Percentiles rank a stretch among this genome's conserved stretches.
phyloP scores from a whole-genome alignment of 148 eudicot species.

The Amaranthus cruentus region DNA sequence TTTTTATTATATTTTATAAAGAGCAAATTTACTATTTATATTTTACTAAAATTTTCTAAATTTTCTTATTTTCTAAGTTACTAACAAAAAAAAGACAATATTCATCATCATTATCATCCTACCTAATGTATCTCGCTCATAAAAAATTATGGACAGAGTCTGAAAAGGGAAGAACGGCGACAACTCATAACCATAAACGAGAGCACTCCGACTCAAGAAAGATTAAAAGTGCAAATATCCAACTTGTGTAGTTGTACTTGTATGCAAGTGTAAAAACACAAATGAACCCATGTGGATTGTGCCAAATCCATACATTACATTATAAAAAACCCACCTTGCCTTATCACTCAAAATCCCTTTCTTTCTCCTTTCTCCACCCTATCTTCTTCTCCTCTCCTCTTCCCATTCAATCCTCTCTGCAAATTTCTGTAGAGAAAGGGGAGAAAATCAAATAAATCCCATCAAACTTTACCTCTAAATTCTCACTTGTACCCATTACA shows the following conservation, averaged over 20 bases:
- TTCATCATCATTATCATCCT: too few relatives aligned
- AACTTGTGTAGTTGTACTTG: neutral
- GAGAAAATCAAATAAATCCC: neutral
- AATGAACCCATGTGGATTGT: constrained; percentile 35
- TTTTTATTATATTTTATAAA: too few relatives aligned
- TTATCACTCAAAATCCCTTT: constrained; percentile 18
- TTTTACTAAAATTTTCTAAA: too few relatives aligned
- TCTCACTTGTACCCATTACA: neutral
- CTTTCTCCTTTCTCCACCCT: constrained; percentile 11
- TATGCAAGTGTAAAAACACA: constrained; percentile 3
- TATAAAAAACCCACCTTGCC: constrained; percentile 25
- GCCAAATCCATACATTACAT: constrained; percentile 36
- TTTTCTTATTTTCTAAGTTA: too few relatives aligned
- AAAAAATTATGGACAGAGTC: too few relatives aligned
- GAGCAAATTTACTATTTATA: too few relatives aligned
- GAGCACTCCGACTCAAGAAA: too few relatives aligned
- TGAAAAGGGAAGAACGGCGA: too few relatives aligned
- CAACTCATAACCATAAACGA: too few relatives aligned
- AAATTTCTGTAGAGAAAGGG: neutral
- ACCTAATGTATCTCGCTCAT: too few relatives aligned
- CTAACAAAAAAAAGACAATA: too few relatives aligned
- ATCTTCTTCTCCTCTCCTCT: constrained; percentile 19
- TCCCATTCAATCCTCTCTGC: constrained; percentile 13
- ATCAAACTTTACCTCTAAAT: too few relatives aligned
- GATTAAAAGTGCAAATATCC: neutral